A percentile compares a stretch with the other conserved stretches of the same genome.
Conservation (phyloP, 2,329 filamentous ascomycete species). For the Fusarium sp. region DNA sequence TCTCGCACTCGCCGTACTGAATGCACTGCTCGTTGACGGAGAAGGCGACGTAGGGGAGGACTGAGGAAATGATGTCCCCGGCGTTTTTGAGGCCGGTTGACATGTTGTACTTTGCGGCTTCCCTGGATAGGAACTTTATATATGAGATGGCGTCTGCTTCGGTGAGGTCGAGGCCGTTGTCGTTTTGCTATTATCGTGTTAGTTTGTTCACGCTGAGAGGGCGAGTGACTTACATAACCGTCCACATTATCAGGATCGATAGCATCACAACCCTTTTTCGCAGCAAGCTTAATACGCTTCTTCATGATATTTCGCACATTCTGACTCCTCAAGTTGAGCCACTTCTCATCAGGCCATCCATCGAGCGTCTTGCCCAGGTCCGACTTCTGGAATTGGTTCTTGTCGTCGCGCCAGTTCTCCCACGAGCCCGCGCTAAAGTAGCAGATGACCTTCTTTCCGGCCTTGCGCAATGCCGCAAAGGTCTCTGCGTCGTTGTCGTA, state of each 20-base stretch:
- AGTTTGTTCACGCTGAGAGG: neutral
- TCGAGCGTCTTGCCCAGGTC: constrained; percentile 71
- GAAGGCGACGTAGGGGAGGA: constrained; percentile 68
- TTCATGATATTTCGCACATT: constrained; percentile 75
- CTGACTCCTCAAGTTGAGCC: constrained; percentile 70
- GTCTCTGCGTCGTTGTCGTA: constrained; percentile 63
- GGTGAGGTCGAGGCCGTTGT: constrained; percentile 72
- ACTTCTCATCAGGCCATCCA: constrained; percentile 76
- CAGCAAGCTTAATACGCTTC: constrained; percentile 68
- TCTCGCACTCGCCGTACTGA: constrained; percentile 69
- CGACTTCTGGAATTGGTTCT: constrained; percentile 61
- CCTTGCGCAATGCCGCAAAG: constrained; percentile 68
- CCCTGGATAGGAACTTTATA: constrained; percentile 69
- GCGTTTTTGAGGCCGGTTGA: constrained; percentile 78
- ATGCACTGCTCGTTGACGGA: constrained; percentile 78
- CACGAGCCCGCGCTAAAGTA: constrained; percentile 81
- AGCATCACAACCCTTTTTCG: constrained; percentile 73
- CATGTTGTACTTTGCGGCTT: constrained; percentile 66
- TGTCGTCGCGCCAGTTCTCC: constrained; percentile 73
- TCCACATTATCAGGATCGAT: constrained; percentile 81
- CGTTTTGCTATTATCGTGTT: constrained; percentile 59
- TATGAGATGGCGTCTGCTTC: constrained; percentile 67
- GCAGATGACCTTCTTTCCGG: constrained; percentile 74
- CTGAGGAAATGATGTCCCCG: constrained; percentile 65
- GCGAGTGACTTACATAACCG: constrained; percentile 62